A percentile compares a stretch with the other conserved stretches of the same genome.
phyloP scores from a whole-genome alignment of 2,329 filamentous ascomycete genomes.

The Rasamsonia emersonii region DNA sequence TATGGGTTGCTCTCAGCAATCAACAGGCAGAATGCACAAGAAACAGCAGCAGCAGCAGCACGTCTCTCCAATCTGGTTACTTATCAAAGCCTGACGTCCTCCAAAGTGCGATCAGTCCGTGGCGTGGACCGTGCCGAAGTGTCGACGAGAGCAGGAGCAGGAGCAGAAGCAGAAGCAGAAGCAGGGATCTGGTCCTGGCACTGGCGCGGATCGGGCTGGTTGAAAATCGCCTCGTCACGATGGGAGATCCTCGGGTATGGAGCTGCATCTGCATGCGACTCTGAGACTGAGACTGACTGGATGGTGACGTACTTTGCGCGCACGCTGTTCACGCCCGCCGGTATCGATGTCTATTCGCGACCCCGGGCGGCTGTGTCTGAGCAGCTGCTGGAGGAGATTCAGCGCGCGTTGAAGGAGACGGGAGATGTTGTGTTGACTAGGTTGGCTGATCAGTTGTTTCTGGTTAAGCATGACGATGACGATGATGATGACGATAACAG shows the following conservation, averaged over 20 bases:
- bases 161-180: too few relatives aligned
- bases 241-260: slow-evolving; percentile 81
- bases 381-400: slow-evolving; percentile 49
- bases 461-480: slow-evolving; percentile 27
- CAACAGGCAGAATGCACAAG: too few relatives aligned
- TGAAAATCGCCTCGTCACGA: slow-evolving; percentile 62
- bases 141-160: too few relatives aligned
- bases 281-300: slow-evolving; percentile 47
- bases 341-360: slow-evolving; percentile 68
- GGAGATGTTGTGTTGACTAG: slow-evolving; percentile 45
- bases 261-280: slow-evolving; percentile 29
- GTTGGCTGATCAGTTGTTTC: slow-evolving; percentile 44
- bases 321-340: slow-evolving; percentile 74
- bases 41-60: too few relatives aligned
- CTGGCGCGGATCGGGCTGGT: slow-evolving; percentile 70
- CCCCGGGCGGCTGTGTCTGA: slow-evolving; percentile 51
- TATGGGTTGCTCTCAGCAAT: too few relatives aligned
- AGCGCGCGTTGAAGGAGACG: slow-evolving; percentile 45
- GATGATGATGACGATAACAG: too few relatives aligned
- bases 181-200: slow-evolving; percentile 46
- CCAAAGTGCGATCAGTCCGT: too few relatives aligned
- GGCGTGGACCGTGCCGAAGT: too few relatives aligned
- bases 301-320: slow-evolving; percentile 77
- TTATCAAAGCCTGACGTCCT: too few relatives aligned
- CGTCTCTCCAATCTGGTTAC: too few relatives aligned